These are phyloP conservation scores for Nemania diffusa DNA, from an alignment of 2,329 filamentous ascomycete species.

Conservation along the genomic window DNA sequence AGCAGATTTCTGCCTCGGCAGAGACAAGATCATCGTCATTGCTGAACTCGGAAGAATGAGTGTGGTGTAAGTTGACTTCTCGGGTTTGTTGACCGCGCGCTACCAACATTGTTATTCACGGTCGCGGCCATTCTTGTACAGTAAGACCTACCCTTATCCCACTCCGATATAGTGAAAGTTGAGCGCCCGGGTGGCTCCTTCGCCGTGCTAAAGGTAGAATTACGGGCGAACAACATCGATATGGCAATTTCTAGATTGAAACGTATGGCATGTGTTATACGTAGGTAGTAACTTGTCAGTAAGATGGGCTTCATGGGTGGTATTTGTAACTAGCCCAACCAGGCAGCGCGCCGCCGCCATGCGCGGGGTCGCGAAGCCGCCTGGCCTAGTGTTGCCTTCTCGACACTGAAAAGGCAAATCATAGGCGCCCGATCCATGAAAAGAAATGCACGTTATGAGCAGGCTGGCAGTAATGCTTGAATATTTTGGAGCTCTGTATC, in stretches of 20 bases:
- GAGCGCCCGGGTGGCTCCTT: not conserved
- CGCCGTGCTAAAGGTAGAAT: not conserved
- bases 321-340: slow-evolving; percentile 3
- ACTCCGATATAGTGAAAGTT: slow-evolving; percentile 16
- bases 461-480: not conserved
- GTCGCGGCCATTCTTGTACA: not conserved
- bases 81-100: slow-evolving; percentile 7
- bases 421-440: not conserved
- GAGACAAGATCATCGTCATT: not conserved
- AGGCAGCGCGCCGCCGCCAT: no score
- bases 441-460: not conserved
- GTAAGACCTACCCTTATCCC: slow-evolving; percentile 12
- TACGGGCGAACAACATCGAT: not conserved
- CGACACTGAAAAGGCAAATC: not conserved
- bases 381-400: not conserved
- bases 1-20: slow-evolving; percentile 1
- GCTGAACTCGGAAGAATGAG: not conserved
- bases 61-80: slow-evolving; percentile 1
- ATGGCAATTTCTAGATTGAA: not conserved
- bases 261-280: no score
- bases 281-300: no score
- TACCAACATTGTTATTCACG: slow-evolving; percentile 7
- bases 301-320: not conserved
- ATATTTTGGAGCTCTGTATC: not conserved
- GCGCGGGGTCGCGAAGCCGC: slow-evolving; percentile 2